Evolutionary conservation across 768 basidiomycete genomes (phyloP).

Genomic region (Ephemerocybe angulata): DNA sequence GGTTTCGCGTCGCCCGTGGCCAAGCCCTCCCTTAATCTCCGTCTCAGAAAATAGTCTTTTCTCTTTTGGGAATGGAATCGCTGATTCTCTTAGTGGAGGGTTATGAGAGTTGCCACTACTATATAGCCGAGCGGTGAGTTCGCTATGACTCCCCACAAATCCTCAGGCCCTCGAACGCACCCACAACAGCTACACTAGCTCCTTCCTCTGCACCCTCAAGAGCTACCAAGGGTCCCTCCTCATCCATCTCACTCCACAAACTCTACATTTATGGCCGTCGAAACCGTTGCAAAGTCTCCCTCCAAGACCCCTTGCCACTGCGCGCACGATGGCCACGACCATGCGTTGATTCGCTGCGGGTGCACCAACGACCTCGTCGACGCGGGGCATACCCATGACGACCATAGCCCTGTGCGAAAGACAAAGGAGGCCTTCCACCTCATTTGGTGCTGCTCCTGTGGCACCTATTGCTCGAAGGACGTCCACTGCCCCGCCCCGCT

Average conservation of each 20-base stretch:
- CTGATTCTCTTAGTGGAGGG: background rate
- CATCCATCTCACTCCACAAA: background rate
- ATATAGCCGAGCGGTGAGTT: background rate
- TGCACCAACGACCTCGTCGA: conserved; percentile 24
- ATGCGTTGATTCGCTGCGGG: conserved; percentile 25
- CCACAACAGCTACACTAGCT: background rate
- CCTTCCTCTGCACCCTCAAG: background rate
- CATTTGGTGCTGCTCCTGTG: conserved; percentile 27
- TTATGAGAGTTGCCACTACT: background rate
- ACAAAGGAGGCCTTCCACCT: conserved; percentile 27
- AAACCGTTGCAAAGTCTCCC: too few species aligned
- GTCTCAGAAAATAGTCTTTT: background rate
- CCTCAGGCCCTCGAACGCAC: too few species aligned
- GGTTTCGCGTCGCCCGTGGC: background rate
- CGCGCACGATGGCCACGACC: conserved; percentile 15
- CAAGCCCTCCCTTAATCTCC: background rate
- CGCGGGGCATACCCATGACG: conserved; percentile 14
- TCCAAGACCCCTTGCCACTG: conserved; percentile 21
- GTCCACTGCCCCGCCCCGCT: conserved; percentile 15
- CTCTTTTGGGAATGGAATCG: conserved; percentile 1
- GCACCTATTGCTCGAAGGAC: conserved; percentile 24
- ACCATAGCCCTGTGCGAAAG: conserved; percentile 16
- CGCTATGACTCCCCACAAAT: background rate
- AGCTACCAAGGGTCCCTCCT: background rate
- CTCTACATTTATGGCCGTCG: conserved; percentile 1